Evolutionary conservation across 2,329 filamentous ascomycete genomes (phyloP).

Genomic region (Hortaea sp.): DNA sequence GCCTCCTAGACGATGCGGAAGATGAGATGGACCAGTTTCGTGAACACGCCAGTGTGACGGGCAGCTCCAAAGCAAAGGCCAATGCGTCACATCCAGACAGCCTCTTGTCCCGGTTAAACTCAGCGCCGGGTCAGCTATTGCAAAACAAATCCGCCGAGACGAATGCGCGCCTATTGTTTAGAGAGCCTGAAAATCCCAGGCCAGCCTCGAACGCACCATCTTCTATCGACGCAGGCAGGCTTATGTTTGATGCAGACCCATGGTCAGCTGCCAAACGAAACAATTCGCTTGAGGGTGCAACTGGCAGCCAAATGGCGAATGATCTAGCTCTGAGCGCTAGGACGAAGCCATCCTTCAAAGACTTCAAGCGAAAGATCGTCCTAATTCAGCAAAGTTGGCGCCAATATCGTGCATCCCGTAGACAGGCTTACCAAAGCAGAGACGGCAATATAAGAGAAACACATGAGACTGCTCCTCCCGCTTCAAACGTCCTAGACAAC

Average conservation of each 20-base stretch:
- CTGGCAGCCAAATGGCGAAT: too few relatives aligned
- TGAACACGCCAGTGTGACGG: not conserved
- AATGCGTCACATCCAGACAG: not conserved
- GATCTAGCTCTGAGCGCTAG: not conserved
- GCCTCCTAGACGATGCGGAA: slow-evolving; percentile 24
- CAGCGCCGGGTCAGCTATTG: slow-evolving; percentile 9
- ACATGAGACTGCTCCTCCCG: not conserved
- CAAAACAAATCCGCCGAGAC: not conserved
- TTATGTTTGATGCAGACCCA: too few relatives aligned
- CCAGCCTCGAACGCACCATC: not conserved
- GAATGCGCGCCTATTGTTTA: slow-evolving; percentile 42
- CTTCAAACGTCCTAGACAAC: slow-evolving; percentile 2
- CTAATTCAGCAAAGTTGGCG: slow-evolving; percentile 26
- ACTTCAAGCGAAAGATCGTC: slow-evolving; percentile 24
- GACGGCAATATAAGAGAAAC: not conserved
- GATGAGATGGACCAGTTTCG: not conserved
- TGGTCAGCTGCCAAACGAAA: too few relatives aligned
- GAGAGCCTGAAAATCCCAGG: slow-evolving; percentile 20
- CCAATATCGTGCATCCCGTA: slow-evolving; percentile 9
- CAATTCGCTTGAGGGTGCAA: too few relatives aligned
- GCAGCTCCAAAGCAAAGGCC: not conserved
- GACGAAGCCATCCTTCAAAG: slow-evolving; percentile 18
- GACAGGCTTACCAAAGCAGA: not conserved
- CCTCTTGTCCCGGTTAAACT: slow-evolving; percentile 11
- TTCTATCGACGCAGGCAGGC: not conserved